Evolutionary conservation across 1,284 basidiomycete genomes (phyloP).

Genomic region (Cryptococcus sp.): DNA sequence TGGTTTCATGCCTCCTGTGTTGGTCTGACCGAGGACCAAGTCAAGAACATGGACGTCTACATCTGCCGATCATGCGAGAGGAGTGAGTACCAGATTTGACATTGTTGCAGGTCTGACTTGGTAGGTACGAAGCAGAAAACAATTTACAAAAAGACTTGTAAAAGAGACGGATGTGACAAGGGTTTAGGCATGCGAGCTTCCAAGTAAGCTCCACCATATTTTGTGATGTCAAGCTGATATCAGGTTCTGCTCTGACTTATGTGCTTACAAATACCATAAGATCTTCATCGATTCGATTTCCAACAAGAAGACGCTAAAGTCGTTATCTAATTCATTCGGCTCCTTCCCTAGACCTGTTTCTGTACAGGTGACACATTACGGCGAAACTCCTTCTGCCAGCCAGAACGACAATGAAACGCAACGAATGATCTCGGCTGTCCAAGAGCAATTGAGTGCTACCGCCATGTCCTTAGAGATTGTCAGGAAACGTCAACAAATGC

Average conservation of each 20-base stretch:
- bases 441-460: conserved; percentile 14
- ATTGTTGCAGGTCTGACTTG: neutral
- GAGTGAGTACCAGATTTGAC: conserved; percentile 16
- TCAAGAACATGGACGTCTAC: conserved; percentile 39
- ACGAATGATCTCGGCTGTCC: conserved; percentile 6
- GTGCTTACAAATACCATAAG: conserved; percentile 33
- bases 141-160: conserved; percentile 33
- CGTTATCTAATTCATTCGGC: conserved; percentile 17
- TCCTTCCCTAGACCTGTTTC: conserved; percentile 27
- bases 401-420: neutral
- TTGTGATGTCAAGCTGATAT: neutral
- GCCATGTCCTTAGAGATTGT: conserved; percentile 17
- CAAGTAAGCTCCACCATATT: conserved; percentile 27
- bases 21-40: conserved; percentile 29
- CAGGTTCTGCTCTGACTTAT: conserved; percentile 40
- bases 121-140: conserved; percentile 32
- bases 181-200: conserved; percentile 23
- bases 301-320: conserved; percentile 30
- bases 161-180: conserved; percentile 34
- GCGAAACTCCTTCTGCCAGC: neutral
- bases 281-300: conserved; percentile 17
- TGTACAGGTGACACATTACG: conserved; percentile 16
- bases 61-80: conserved; percentile 41
- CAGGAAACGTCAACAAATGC: conserved; percentile 24
- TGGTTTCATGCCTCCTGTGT: conserved; percentile 45